Conservation (phyloP, 169 alveolate genomes). For the Plasmodium cynomolgi region DNA sequence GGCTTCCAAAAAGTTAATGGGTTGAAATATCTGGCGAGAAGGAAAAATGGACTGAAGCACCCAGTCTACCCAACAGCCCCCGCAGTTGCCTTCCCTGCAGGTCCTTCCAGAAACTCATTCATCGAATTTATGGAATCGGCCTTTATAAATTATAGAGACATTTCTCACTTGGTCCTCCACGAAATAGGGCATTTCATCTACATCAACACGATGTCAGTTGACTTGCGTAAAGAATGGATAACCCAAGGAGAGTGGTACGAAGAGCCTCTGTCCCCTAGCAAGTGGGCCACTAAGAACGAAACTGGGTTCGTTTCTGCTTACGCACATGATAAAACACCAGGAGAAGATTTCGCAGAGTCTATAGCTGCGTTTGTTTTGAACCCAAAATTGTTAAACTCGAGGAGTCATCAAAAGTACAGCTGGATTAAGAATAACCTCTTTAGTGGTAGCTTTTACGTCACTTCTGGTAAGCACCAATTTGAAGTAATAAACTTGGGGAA, state of each 20-base stretch:
- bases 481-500: conserved; percentile 83
- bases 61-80: conserved; percentile 88
- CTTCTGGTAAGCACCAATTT: conserved; percentile 82
- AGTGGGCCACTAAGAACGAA: conserved; percentile 84
- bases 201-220: conserved; percentile 73
- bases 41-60: conserved; percentile 82
- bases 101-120: conserved; percentile 77
- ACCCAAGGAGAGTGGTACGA: conserved; percentile 81
- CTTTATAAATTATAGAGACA: conserved; percentile 80
- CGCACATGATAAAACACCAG: conserved; percentile 86
- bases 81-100: conserved; percentile 87
- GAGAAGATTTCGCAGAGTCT: conserved; percentile 84
- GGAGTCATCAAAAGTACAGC: conserved; percentile 75
- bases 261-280: conserved; percentile 82
- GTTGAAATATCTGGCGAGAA: conserved; percentile 78
- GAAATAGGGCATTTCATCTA: conserved; percentile 84
- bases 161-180: conserved; percentile 80
- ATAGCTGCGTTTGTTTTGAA: conserved; percentile 82
- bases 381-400: conserved; percentile 76
- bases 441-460: conserved; percentile 83
- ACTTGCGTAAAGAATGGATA: conserved; percentile 75
- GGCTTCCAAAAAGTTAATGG: conserved; percentile 86
- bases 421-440: conserved; percentile 78
- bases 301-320: conserved; percentile 83
- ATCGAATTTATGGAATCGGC: conserved; percentile 87